Evolutionary conservation across 306 rosid genomes (phyloP), one percentile per base, ranked within the genome.

Genomic region (Quercus wislizeni): DNA sequence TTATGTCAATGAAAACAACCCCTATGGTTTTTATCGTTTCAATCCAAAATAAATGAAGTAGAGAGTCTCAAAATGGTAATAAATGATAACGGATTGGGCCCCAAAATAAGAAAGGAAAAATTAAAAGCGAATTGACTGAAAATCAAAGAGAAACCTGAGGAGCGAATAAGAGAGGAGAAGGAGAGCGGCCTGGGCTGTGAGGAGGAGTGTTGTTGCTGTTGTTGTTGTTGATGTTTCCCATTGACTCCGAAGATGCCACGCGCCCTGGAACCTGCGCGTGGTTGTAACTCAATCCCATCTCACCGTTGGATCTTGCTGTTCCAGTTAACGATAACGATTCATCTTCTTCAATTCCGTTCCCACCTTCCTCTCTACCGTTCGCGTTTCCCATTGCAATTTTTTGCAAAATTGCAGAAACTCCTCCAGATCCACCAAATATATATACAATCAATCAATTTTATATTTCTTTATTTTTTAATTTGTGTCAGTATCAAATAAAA

Each of bases 141-240:
- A 35, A 6, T 35, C 41, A 25, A 11, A 30, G 3, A 35, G 43
- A 54, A 51, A 93, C 98, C 98, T 93, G 98, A 43, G 98, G 94
- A 35, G 91, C 83, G 82, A 91, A 93, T 87, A 86, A 83, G 89
- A 87, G 75, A 57, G 92, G 94, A 58, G 94, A 89, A 77, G 88
- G 83, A 73, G 95, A 81, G 35, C 89, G 89, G 5, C 89, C 78
- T 41, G 96, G 94, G 80, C 91, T 91, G n/a, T 80, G 87, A 43
- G 93, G 97, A 62, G 97, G 97, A 58, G 92, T 90, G 70, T 81
- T 85, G 52, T 81, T 85, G 3, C 2, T 8, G 46, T 41, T 38
- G 46, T 6, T 38, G 43, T 38, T 38, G 46, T 38, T 7, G 3
- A 41, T 41, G 12, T 41, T 41, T 9, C 86, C 91, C 97, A 91